Base-by-base conservation (phyloP, 495 filamentous ascomycete species). In the Xylaria telfairii region DNA sequence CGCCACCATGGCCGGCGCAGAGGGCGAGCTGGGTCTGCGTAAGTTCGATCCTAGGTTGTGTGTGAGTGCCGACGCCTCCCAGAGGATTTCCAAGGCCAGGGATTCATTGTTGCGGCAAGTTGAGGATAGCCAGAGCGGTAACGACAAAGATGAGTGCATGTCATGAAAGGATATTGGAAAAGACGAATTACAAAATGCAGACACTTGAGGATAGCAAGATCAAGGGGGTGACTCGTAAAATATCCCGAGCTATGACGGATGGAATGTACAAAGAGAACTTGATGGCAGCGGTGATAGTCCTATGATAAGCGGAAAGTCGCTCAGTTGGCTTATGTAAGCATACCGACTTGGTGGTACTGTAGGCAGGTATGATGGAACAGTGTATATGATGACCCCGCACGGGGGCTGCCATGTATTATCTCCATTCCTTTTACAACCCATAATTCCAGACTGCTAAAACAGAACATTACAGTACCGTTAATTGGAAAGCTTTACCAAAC, bases 1-100 rank as follows among this genome's bases (percentile, higher is more conserved):
- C 28, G 90, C 89, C 0, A 86, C 88, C 17, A 87, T 93, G 79
- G 86, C 86, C 10, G 88, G 67, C 28, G 59, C 67, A 21, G 69
- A 75, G 28, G 75, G 71, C 19, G 71, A 84, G 76, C 83, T 64
- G 83, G 78, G 90, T 0, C 69, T 95, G 34, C 86, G 84, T 41
- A 72, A 75, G 24, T 81, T 93, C n/a, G 93, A 97, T 78, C 83
- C 91, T 13, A 84, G 85, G 8, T 77, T 95, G 49, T 94, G 92
- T 72, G 82, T 92, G 46, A 92, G 90, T 61, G 74, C 76, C 17
- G 77, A 84, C 6, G 82, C 86, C 34, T 83, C 83, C 62, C 73
- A 78, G 46, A 83, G 82, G 51, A 77, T 90, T 21, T 78, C 76
- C 30, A 73, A 72, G 66, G 83, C 82, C 17, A 77, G 82, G 54